Evolutionary conservation across 192 early-diverging fungal genomes (phyloP), one percentile per base, ranked within the genome.

Genomic region (Thoreauomyces humboldtii): DNA sequence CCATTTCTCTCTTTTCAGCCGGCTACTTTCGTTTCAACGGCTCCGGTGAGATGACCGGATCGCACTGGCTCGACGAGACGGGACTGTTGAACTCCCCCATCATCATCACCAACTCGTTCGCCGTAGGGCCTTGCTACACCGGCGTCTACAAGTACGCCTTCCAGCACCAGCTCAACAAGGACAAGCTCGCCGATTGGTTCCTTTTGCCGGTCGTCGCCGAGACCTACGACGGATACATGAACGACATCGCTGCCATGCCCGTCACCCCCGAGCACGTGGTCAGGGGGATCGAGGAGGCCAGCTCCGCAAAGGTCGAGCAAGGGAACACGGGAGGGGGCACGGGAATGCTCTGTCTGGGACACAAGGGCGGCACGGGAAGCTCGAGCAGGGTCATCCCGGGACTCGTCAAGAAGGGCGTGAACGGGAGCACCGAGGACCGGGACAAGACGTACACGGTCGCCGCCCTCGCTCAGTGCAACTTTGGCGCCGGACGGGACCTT

Each of bases 21-120:
- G 50, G 50, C 50, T 52, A 52, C 27, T 52, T 52, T 17, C 50
- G 50, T 4, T 52, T 52, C 50, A 52, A 52, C 24, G 50, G 50
- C 6, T 28, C 9, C 6, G 50, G 50, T 29, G 50, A 52, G 27
- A 52, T 52, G 50, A 52, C 50, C 27, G 50, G 50, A 6, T 52
- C 50, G 24, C 50, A 52, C 50, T 52, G 50, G 50, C 50, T 52
- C 27, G 50, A 52, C 27, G 50, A 52, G 27, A 52, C 50, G 5
- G 50, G 50, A 17, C 50, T 52, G 5, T 29, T 52, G 2, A 52
- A 52, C 50, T 52, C 50, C 2, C 50, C 50, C 2, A 52, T 52
- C 6, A 52, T 52, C 50, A 52, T 52, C 32, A 52, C 50, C 2
- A 52, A 52, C 27, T 52, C 50, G 9, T 52, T 52, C 27, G 50